These are phyloP conservation scores for Rutstroemia sydowiana DNA, from an alignment of 2,329 filamentous ascomycete species.

Conservation along the genomic window DNA sequence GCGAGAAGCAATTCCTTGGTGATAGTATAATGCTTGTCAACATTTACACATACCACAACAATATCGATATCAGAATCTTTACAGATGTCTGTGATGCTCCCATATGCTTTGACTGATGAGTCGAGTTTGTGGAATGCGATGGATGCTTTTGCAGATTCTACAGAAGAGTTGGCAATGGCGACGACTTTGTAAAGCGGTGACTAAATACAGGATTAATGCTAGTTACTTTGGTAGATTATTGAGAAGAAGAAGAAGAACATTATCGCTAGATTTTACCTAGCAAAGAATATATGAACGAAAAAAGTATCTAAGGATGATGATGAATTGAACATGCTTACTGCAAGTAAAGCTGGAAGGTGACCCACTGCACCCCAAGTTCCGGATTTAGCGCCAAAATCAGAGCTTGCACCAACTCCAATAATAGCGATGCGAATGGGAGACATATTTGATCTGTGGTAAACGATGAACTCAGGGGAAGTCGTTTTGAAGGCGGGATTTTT, in stretches of 20 bases:
- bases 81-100: constrained; percentile 35
- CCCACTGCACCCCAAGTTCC: constrained; percentile 44
- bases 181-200: constrained; percentile 35
- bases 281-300: no score
- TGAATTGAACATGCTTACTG: no score
- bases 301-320: no score
- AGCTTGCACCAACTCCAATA: constrained; percentile 11
- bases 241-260: no score
- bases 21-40: constrained; percentile 36
- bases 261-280: no score
- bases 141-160: constrained; percentile 35
- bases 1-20: constrained; percentile 37
- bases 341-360: constrained; percentile 41
- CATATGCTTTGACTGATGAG: constrained; percentile 36
- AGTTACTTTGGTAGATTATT: no score
- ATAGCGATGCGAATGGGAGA: constrained; percentile 17
- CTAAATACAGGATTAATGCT: no score
- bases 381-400: background rate
- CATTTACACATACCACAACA: constrained; percentile 38
- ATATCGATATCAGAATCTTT: constrained; percentile 40
- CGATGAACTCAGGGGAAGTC: no score
- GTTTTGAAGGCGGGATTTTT: background rate
- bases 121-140: constrained; percentile 35
- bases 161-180: constrained; percentile 41
- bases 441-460: no score